These are phyloP conservation scores for Pyrenochaeta sp. DNA, from an alignment of 2,329 filamentous ascomycete genomes.

Conservation along the genomic window DNA sequence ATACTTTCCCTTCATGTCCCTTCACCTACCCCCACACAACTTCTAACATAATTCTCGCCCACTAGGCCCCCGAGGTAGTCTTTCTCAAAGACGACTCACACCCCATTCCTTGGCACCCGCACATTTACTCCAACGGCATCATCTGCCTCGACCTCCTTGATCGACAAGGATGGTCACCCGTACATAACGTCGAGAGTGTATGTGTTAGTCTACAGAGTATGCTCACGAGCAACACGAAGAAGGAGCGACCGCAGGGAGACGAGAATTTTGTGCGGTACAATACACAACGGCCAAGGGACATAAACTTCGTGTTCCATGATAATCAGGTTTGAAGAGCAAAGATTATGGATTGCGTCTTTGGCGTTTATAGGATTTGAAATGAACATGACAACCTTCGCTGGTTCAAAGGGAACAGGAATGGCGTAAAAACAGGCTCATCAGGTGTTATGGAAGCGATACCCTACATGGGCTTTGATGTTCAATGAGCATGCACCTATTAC, in stretches of 20 bases:
- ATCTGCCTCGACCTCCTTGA: constrained; percentile 96
- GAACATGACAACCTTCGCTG: too few relatives aligned
- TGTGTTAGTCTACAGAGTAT: constrained; percentile 99
- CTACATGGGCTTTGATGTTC: too few relatives aligned
- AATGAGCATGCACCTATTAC: too few relatives aligned
- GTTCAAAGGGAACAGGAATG: too few relatives aligned
- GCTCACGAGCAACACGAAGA: constrained; percentile 92
- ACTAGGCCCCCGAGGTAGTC: constrained; percentile 88
- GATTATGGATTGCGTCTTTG: too few relatives aligned
- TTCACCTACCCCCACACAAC: background rate
- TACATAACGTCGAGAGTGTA: constrained; percentile 95
- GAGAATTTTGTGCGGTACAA: constrained; percentile 88
- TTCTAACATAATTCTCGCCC: constrained; percentile 1
- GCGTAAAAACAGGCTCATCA: too few relatives aligned
- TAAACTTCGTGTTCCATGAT: constrained; percentile 94
- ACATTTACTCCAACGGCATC: constrained; percentile 98
- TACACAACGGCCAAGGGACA: constrained; percentile 81
- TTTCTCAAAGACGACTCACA: constrained; percentile 72
- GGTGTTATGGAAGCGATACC: too few relatives aligned
- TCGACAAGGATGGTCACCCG: constrained; percentile 89
- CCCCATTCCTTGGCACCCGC: constrained; percentile 89
- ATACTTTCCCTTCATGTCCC: background rate
- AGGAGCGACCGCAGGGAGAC: constrained; percentile 89
- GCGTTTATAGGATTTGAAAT: too few relatives aligned
- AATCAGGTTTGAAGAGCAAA: constrained; percentile 61